Conservation (phyloP, 352 stramenopile genomes). For the Phytophthora nicotianae region DNA sequence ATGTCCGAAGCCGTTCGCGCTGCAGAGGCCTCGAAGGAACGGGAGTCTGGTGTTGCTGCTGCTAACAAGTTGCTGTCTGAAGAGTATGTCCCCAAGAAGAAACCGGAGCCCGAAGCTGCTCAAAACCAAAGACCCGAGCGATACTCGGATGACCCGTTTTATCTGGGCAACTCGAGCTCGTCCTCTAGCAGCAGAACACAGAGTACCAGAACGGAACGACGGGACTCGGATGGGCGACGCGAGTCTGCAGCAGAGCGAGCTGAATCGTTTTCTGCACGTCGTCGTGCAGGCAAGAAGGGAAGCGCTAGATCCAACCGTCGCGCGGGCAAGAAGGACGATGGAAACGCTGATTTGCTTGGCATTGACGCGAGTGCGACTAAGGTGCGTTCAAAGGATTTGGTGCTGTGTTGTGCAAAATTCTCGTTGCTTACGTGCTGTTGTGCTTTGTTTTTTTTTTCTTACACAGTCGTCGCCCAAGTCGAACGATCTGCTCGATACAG, state of each 20-base stretch:
- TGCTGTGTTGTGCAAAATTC: background rate
- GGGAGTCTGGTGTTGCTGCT: conserved; percentile 62
- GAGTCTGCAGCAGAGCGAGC: conserved; percentile 53
- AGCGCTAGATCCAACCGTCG: conserved; percentile 51
- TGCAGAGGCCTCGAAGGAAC: conserved; percentile 70
- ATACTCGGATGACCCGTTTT: conserved; percentile 84
- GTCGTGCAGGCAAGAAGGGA: conserved; percentile 72
- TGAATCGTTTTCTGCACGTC: conserved; percentile 73
- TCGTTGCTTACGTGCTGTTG: conserved; percentile 21
- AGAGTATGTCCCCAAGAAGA: conserved; percentile 77
- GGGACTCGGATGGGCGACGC: conserved; percentile 27
- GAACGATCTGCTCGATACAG: conserved; percentile 55
- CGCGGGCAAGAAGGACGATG: conserved; percentile 58
- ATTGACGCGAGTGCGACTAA: conserved; percentile 41
- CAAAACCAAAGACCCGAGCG: conserved; percentile 52
- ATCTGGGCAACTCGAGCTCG: conserved; percentile 56
- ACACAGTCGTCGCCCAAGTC: conserved; percentile 35
- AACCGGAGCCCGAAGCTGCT: conserved; percentile 27
- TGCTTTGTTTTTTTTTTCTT: conserved; percentile 7
- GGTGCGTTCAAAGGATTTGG: conserved; percentile 28
- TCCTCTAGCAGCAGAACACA: conserved; percentile 47
- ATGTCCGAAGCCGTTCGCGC: conserved; percentile 70
- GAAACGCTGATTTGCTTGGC: conserved; percentile 64
- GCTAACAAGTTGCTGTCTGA: conserved; percentile 84
- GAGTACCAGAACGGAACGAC: conserved; percentile 46